Evolutionary conservation across 2,329 filamentous ascomycete genomes (phyloP).

Genomic region (Herpotrichia juniperi): DNA sequence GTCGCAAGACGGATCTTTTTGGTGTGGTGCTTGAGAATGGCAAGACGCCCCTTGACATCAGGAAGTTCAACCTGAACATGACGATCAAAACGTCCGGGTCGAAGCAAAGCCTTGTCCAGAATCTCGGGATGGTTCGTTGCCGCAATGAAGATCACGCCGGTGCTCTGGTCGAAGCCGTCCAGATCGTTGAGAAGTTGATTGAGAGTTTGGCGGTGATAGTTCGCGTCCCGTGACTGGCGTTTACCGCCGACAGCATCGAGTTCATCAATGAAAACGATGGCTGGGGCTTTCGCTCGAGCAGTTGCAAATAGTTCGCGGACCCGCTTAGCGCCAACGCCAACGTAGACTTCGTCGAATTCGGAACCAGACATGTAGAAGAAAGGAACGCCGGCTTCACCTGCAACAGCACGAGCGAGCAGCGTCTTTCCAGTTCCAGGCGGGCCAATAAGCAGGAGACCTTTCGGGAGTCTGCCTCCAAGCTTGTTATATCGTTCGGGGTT

Average conservation of each 20-base stretch:
- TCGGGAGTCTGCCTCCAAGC: slow-evolving; percentile 94
- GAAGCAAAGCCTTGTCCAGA: slow-evolving; percentile 91
- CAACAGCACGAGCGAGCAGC: slow-evolving; percentile 90
- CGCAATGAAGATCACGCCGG: slow-evolving; percentile 91
- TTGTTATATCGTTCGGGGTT: slow-evolving; percentile 93
- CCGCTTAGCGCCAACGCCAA: slow-evolving; percentile 94
- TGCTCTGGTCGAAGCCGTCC: slow-evolving; percentile 94
- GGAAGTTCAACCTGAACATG: slow-evolving; percentile 88
- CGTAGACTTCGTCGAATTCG: slow-evolving; percentile 98
- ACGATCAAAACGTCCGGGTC: slow-evolving; percentile 94
- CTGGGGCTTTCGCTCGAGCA: slow-evolving; percentile 83
- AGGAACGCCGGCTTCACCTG: slow-evolving; percentile 93
- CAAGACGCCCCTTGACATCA: slow-evolving; percentile 89
- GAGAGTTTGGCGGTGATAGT: slow-evolving; percentile 95
- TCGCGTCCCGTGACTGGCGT: slow-evolving; percentile 88
- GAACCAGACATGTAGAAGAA: slow-evolving; percentile 99
- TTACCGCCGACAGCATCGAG: slow-evolving; percentile 93
- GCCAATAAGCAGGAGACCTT: slow-evolving; percentile 92
- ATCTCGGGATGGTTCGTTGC: slow-evolving; percentile 96
- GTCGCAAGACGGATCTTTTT: slow-evolving; percentile 82
- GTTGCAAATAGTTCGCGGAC: slow-evolving; percentile 90
- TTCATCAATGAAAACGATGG: slow-evolving; percentile 96
- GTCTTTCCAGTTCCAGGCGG: slow-evolving; percentile 98
- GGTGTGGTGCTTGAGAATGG: slow-evolving; percentile 92
- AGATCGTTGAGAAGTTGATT: slow-evolving; percentile 97